phyloP scores from a whole-genome alignment of 2,329 filamentous ascomycete species.

The Cercospora sesami region DNA sequence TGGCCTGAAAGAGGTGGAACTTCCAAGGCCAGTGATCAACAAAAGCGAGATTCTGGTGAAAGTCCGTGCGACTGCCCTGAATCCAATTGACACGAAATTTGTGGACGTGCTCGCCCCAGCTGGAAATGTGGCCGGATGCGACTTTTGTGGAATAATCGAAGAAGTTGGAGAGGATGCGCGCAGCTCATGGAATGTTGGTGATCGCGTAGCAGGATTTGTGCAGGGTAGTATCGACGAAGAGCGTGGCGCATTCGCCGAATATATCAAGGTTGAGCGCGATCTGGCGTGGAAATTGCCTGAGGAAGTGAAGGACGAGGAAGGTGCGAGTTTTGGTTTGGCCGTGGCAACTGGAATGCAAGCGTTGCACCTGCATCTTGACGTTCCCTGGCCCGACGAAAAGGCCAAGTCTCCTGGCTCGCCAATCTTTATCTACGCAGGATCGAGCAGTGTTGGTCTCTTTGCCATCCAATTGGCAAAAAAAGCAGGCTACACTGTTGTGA shows the following conservation, averaged over 20 bases:
- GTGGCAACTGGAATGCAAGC: background rate
- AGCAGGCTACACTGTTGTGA: background rate
- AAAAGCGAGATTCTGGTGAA: background rate
- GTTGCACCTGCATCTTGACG: background rate
- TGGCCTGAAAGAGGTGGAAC: background rate
- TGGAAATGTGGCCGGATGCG: background rate
- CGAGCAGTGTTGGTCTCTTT: background rate
- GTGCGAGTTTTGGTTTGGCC: background rate
- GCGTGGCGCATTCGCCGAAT: background rate
- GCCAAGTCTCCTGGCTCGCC: background rate
- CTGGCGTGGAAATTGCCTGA: background rate
- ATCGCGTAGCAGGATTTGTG: background rate
- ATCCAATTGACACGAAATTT: background rate
- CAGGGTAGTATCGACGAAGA: background rate
- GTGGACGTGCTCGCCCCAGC: background rate
- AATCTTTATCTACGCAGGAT: background rate
- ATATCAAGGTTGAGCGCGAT: background rate
- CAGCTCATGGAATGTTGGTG: background rate
- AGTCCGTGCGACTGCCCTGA: background rate
- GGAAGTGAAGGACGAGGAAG: background rate
- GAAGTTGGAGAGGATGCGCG: background rate
- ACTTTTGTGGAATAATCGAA: background rate
- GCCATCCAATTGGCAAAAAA: background rate
- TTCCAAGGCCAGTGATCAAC: background rate
- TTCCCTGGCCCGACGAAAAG: background rate